A percentile compares a stretch with the other conserved stretches of the same genome.
phyloP scores from a whole-genome alignment of 1,284 basidiomycete species.

The Ustilago shanxiensis region DNA sequence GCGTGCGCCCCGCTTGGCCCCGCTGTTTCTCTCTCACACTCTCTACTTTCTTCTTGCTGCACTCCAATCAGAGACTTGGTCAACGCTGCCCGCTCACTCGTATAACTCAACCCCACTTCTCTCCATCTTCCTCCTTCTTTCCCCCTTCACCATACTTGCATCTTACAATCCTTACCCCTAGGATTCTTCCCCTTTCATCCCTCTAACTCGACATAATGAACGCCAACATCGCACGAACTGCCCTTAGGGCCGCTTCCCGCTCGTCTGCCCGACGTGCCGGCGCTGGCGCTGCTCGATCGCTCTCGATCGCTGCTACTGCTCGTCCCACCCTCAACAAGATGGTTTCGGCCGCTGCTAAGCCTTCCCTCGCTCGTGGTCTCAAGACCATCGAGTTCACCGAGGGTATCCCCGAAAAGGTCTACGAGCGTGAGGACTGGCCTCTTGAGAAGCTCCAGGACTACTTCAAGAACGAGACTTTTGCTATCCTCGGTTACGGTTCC shows the following conservation, averaged over 20 bases:
- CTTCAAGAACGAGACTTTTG: conserved; percentile 99
- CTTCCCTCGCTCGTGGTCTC: conserved; percentile 75
- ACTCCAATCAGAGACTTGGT: neutral
- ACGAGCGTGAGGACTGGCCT: conserved; percentile 99
- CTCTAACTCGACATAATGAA: conserved; percentile 37
- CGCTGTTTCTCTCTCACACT: no score
- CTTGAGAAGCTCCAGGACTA: conserved; percentile 92
- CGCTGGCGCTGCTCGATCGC: conserved; percentile 49
- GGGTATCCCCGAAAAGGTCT: conserved; percentile 90
- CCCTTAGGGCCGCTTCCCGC: conserved; percentile 56
- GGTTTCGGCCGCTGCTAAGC: conserved; percentile 44
- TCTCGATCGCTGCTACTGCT: conserved; percentile 50
- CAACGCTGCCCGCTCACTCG: neutral
- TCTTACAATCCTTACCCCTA: neutral
- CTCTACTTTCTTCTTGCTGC: conserved; percentile 1
- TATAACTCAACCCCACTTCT: conserved; percentile 3
- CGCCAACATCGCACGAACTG: conserved; percentile 55
- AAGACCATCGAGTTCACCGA: conserved; percentile 96
- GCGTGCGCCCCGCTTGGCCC: conserved; percentile 1
- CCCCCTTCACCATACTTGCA: conserved; percentile 3
- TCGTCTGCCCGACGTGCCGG: conserved; percentile 40
- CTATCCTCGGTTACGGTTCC: conserved; percentile 92
- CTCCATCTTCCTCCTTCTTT: neutral
- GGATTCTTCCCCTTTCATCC: neutral
- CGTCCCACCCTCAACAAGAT: conserved; percentile 47